Percentiles rank a stretch among this genome's conserved stretches.
Evolutionary conservation across 768 basidiomycete genomes (phyloP).

Genomic region (Lactarius trivialis): DNA sequence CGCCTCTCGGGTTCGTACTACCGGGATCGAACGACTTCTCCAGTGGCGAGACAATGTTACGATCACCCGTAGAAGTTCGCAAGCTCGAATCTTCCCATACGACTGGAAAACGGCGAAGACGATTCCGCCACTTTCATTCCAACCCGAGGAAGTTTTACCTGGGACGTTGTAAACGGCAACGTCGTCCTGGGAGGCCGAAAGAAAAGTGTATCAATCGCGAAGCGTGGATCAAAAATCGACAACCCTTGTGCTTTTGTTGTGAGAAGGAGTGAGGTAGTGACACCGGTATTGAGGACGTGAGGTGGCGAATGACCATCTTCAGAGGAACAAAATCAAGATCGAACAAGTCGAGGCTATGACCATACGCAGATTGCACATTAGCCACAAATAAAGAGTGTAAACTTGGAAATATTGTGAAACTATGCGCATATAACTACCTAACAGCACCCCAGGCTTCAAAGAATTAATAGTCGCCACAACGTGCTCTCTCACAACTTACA

Average conservation of each 20-base stretch:
- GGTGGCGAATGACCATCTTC: not conserved
- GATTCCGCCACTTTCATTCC: not conserved
- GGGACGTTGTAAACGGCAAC: not conserved
- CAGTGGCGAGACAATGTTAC: not conserved
- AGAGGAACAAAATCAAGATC: constrained; percentile 1
- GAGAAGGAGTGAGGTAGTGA: not conserved
- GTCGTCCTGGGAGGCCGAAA: not conserved
- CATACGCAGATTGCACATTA: not conserved
- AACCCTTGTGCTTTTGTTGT: not conserved
- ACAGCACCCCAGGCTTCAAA: not conserved
- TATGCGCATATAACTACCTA: not conserved
- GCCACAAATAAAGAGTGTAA: not conserved
- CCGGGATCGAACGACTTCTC: not conserved
- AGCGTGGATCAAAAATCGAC: not conserved
- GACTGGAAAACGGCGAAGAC: not conserved
- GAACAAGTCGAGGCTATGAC: not conserved
- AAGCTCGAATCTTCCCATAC: not conserved
- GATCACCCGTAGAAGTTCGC: not conserved
- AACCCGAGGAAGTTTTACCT: too few species aligned
- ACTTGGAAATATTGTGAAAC: not conserved
- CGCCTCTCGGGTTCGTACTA: not conserved
- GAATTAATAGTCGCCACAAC: not conserved
- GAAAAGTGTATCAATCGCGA: not conserved
- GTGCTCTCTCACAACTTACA: not conserved
- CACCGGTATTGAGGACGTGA: not conserved